Base-by-base conservation (phyloP, 805 yeast species). In the Candida silvatica region DNA sequence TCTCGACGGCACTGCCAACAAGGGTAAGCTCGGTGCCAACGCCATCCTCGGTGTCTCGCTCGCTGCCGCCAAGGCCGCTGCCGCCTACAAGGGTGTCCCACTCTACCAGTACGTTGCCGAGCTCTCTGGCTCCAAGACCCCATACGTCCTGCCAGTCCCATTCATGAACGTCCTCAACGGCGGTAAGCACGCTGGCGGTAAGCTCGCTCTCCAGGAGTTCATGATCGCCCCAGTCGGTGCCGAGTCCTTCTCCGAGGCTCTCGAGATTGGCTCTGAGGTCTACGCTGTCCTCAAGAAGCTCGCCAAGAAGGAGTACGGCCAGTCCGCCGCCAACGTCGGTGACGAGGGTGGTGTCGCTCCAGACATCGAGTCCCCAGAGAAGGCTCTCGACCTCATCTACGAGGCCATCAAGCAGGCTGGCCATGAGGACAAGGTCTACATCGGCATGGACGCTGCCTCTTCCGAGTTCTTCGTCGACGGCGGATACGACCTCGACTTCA, bases 271-370 rank as follows among this genome's bases (percentile, higher is more conserved):
- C 65, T 66, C 95, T 45, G 98, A 90, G 76, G 96, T 88, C 54
- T 90, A 90, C 92, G 97, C 90, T 80, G 73, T 75, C 71, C 79
- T 90, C 67, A 92, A 92, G 77, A 67, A 88, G 48, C 71, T 83
- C 58, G 81, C 97, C 66, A 84, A 85, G 79, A 80, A 85, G 80
- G 74, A 71, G 66, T 92, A 90, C 81, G 98, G 98, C 63, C 81
- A 85, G 61, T 80, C 94, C 46, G 98, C 98, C 58, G 97, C 96
- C 71, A 90, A 90, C 74, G 98, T 90, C 63, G 98, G 98, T 79
- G 98, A 90, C 69, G 98, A 90, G 77, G 98, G 98, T 82, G 98
- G 98, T 80, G 96, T 90, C 74, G 98, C 98, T 58, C 98, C 98
- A 68, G 85, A 87, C 68, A 80, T 92, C 52, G 75, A 81, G 51